These are phyloP conservation scores for Kodamaea leandrae DNA, from an alignment of 805 yeast species.

Conservation along the genomic window DNA sequence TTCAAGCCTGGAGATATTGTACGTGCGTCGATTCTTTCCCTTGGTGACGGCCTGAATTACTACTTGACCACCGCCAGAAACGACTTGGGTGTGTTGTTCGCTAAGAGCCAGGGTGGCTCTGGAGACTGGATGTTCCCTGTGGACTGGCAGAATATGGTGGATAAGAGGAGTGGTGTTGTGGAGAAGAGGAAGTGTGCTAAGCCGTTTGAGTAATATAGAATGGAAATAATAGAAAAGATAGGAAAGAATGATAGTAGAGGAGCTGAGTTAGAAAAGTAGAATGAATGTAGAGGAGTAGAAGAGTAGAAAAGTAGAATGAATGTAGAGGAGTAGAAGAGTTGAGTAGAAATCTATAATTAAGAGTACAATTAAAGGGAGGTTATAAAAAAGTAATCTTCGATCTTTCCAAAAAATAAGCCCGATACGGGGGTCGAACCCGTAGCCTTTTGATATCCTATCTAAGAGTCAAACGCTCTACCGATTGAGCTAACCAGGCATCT, in stretches of 20 bases:
- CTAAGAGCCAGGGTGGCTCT: constrained; percentile 62
- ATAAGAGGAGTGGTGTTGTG: constrained; percentile 66
- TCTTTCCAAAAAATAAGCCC: constrained; percentile 1
- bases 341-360: too few species aligned
- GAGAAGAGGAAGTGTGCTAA: constrained; percentile 91
- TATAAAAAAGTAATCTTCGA: too few species aligned
- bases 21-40: constrained; percentile 74
- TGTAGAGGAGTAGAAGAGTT: too few species aligned
- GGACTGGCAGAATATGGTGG: constrained; percentile 95
- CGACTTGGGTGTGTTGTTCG: constrained; percentile 92
- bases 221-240: not conserved
- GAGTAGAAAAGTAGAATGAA: too few species aligned
- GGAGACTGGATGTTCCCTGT: constrained; percentile 82
- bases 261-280: too few species aligned
- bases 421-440: constrained; percentile 5
- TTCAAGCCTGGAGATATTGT: constrained; percentile 92
- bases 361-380: too few species aligned
- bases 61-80: constrained; percentile 86
- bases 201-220: constrained; percentile 46
- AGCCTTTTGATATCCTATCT: constrained; percentile 2
- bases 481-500: constrained; percentile 3
- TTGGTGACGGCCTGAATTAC: constrained; percentile 93
- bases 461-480: constrained; percentile 4
- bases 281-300: too few species aligned
- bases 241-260: not conserved